Evolutionary conservation across 306 rosid genomes (phyloP), one percentile per base, ranked within the genome.

Genomic region (Gleditsia sinensis): DNA sequence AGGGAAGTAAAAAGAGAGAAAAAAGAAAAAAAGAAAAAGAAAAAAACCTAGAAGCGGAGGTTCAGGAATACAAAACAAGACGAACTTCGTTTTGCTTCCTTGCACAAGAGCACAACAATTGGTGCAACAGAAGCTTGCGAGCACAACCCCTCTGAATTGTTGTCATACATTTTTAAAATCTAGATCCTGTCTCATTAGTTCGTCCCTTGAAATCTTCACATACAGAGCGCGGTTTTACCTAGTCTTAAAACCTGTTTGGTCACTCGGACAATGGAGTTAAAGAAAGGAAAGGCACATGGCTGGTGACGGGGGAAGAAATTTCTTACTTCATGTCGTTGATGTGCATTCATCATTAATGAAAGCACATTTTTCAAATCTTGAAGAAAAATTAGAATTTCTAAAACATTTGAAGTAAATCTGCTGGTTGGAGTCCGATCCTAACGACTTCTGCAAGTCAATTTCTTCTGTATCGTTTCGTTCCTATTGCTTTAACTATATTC

Each of bases 281-380:
- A 55, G 65, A 25, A 34, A 67, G 39, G 60, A 70, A 50, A 75
- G 39, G 28, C 27, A 24, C 71, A 72, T 32, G 60, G 48, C 60
- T 28, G 27, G 74, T 67, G 59, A 32, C 9, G 66, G 8, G 32
- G 37, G 69, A 45, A 66, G 42, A 43, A 54, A 10, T 51, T 60
- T 5, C 1, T 46, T 12, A 62, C 74, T 72, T 40, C 13, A 14
- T n/a, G 64, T 25, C 30, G 57, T 54, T 62, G 54, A 67, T 10
- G 78, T 64, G 72, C 75, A 78, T 56, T 79, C 49, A 65, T 42
- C 55, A n/a, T 67, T 5, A 55, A 10, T 59, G 86, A 78, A 75
- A 75, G 75, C 78, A 69, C 86, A 72, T 85, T 75, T 58, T 16
- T 54, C 72, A 48, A 78, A 59, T 61, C 67, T 17, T 36, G 33